A percentile compares a stretch with the other conserved stretches of the same genome.
These are phyloP conservation scores for Hypoxylon fuscum DNA, from an alignment of 495 filamentous ascomycete genomes.

Conservation along the genomic window DNA sequence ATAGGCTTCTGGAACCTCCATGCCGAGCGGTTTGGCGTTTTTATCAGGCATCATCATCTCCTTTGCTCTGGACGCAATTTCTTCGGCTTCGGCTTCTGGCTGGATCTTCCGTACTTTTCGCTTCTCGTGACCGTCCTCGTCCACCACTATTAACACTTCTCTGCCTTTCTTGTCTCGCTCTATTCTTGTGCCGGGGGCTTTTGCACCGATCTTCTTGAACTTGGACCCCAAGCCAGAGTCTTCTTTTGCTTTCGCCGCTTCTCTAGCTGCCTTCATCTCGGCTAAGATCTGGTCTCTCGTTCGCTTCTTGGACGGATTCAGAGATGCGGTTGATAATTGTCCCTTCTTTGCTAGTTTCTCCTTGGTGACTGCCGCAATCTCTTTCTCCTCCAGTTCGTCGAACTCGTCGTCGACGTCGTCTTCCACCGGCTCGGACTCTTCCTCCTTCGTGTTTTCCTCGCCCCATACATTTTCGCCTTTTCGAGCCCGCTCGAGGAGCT, in stretches of 20 bases:
- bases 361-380: constrained; percentile 63
- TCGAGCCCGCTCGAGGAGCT: constrained; percentile 75
- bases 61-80: constrained; percentile 49
- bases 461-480: constrained; percentile 76
- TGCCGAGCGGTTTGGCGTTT: constrained; percentile 72
- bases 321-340: constrained; percentile 70
- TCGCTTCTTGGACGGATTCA: constrained; percentile 70
- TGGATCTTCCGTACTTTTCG: constrained; percentile 75
- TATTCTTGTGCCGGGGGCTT: constrained; percentile 72
- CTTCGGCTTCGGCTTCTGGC: constrained; percentile 41
- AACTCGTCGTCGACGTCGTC: constrained; percentile 77
- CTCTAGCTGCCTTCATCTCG: constrained; percentile 79
- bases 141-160: constrained; percentile 85
- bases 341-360: constrained; percentile 74
- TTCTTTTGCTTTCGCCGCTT: constrained; percentile 64
- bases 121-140: constrained; percentile 87
- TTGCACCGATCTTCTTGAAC: constrained; percentile 82
- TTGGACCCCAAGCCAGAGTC: constrained; percentile 72
- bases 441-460: constrained; percentile 41
- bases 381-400: constrained; percentile 74
- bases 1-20: constrained; percentile 76
- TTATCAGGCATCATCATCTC: constrained; percentile 72
- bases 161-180: constrained; percentile 79
- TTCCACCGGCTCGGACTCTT: constrained; percentile 34
- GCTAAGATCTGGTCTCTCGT: constrained; percentile 85